Conservation (phyloP, 2,329 filamentous ascomycete genomes). For the Anthostomella pinea region DNA sequence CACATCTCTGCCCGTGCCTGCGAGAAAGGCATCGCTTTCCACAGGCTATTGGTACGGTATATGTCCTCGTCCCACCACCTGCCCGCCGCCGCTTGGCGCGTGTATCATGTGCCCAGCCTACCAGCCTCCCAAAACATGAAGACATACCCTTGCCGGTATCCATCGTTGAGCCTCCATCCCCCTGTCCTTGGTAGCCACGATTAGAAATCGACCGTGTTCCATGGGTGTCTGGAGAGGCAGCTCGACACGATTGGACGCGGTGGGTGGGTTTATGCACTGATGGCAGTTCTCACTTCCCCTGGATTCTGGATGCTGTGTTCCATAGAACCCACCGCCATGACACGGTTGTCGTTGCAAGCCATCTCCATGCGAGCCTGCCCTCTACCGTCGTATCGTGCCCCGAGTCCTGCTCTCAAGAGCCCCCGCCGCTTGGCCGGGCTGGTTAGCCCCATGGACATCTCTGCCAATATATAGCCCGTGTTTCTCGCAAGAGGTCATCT, state of each 20-base stretch:
- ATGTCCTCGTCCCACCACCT: too few species aligned
- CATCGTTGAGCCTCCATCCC: too few species aligned
- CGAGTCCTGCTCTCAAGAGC: conserved; percentile 7
- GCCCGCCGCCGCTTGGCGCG: too few species aligned
- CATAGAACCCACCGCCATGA: conserved; percentile 19
- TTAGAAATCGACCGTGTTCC: too few species aligned
- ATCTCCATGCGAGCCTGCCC: conserved; percentile 8
- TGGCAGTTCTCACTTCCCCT: background rate
- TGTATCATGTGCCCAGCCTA: too few species aligned
- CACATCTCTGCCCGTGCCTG: too few species aligned
- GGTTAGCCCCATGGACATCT: conserved; percentile 9
- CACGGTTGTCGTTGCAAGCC: conserved; percentile 21
- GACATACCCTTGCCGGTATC: too few species aligned
- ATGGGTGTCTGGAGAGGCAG: too few species aligned
- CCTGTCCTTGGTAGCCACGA: too few species aligned
- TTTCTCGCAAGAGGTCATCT: conserved; percentile 12
- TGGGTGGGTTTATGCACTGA: conserved; percentile 2
- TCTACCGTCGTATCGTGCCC: background rate
- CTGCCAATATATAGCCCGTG: conserved; percentile 19
- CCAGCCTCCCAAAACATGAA: too few species aligned
- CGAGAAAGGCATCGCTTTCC: too few species aligned
- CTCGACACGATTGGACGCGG: background rate
- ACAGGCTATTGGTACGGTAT: too few species aligned
- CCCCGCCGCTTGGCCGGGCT: conserved; percentile 6
- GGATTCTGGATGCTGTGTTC: conserved; percentile 6